Conservation (phyloP, 2,329 filamentous ascomycete genomes). For the Aspergillus ibericus region DNA sequence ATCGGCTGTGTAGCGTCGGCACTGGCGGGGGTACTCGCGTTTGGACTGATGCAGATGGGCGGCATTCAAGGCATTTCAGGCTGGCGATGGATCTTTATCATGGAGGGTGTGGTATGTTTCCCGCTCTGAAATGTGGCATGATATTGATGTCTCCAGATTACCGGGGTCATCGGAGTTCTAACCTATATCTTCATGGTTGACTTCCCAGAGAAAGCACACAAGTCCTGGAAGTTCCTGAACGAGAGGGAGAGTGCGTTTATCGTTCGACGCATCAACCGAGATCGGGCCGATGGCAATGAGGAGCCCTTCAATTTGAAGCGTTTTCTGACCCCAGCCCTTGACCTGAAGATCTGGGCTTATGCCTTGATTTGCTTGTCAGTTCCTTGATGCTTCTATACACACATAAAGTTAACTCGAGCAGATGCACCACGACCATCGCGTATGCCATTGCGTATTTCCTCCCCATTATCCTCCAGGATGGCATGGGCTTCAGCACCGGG, state of each 20-base stretch:
- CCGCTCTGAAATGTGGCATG: too few species aligned
- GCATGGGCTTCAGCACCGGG: slow-evolving; percentile 64
- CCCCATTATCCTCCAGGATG: slow-evolving; percentile 66
- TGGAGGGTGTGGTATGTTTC: slow-evolving; percentile 48
- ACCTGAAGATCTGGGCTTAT: slow-evolving; percentile 58
- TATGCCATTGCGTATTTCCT: slow-evolving; percentile 79
- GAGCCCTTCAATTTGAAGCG: slow-evolving; percentile 50
- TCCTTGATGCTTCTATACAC: slow-evolving; percentile 18
- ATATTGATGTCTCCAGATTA: slow-evolving; percentile 22
- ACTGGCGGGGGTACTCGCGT: slow-evolving; percentile 49
- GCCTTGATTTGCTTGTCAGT: slow-evolving; percentile 55
- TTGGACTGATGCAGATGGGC: slow-evolving; percentile 43
- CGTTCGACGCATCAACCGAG: slow-evolving; percentile 53
- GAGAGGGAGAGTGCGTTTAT: slow-evolving; percentile 50
- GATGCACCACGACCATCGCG: slow-evolving; percentile 64
- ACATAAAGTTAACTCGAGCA: slow-evolving; percentile 3
- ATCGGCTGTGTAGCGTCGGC: slow-evolving; percentile 51
- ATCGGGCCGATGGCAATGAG: slow-evolving; percentile 52
- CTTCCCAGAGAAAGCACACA: slow-evolving; percentile 37
- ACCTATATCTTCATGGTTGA: slow-evolving; percentile 40
- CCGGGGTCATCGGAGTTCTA: slow-evolving; percentile 28
- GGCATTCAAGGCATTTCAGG: slow-evolving; percentile 46
- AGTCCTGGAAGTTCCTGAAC: slow-evolving; percentile 36
- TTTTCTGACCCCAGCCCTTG: slow-evolving; percentile 50
- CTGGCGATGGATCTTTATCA: slow-evolving; percentile 58